A percentile compares a stretch with the other conserved stretches of the same genome.
Evolutionary conservation across 495 filamentous ascomycete genomes (phyloP).

Genomic region (Lasiosphaeriaceae sp.): DNA sequence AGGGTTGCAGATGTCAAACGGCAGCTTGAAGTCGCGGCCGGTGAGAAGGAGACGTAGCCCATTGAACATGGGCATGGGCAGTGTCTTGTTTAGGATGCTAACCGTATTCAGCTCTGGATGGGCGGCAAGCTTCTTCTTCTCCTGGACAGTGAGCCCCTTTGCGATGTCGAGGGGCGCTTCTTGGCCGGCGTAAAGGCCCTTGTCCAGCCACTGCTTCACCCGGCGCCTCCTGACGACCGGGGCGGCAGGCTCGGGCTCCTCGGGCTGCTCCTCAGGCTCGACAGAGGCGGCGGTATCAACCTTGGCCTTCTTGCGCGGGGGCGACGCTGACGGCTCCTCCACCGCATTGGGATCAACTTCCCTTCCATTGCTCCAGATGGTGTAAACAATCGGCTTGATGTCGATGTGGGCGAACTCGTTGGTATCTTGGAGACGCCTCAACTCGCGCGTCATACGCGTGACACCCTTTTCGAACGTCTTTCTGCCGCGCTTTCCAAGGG

Average conservation of each 20-base stretch:
- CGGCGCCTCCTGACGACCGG: conserved; percentile 34
- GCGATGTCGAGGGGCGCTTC: conserved; percentile 55
- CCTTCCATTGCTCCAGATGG: conserved; percentile 55
- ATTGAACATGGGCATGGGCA: conserved; percentile 40
- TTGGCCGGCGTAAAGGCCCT: conserved; percentile 90
- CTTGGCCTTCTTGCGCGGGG: conserved; percentile 42
- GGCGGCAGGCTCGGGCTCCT: not conserved
- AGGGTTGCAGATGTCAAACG: conserved; percentile 84
- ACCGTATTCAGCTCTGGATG: conserved; percentile 43
- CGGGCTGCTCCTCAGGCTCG: conserved; percentile 21
- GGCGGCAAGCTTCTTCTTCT: conserved; percentile 58
- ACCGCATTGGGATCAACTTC: conserved; percentile 29
- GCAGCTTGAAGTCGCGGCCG: conserved; percentile 78
- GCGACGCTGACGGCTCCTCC: conserved; percentile 20
- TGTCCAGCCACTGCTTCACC: conserved; percentile 69
- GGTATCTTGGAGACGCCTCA: conserved; percentile 48
- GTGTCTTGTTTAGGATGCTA: conserved; percentile 38
- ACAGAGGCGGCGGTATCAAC: conserved; percentile 21
- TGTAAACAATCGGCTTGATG: conserved; percentile 42
- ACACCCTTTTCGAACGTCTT: conserved; percentile 40
- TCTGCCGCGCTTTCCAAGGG: conserved; percentile 41
- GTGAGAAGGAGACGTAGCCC: conserved; percentile 55
- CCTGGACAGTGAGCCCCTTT: conserved; percentile 52
- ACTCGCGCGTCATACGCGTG: conserved; percentile 36
- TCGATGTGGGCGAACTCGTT: conserved; percentile 53